Evolutionary conservation across 2,329 filamentous ascomycete species (phyloP).

Genomic region (Shiraia sp.): DNA sequence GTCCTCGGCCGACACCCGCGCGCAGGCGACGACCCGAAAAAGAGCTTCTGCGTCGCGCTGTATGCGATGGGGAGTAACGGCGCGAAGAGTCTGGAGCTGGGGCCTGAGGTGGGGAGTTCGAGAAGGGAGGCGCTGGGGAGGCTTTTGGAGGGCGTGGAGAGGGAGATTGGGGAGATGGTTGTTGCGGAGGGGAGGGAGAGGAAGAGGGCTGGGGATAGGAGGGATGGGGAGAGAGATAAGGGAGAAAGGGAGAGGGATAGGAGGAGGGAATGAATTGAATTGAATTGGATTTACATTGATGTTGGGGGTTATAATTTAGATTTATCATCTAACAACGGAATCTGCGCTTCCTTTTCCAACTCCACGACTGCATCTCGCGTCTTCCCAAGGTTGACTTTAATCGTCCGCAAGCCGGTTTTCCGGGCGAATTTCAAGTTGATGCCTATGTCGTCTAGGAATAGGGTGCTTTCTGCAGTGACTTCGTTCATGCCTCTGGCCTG

Average conservation of each 20-base stretch:
- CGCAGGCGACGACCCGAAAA: neutral
- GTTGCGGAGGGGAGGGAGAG: slow-evolving; percentile 2
- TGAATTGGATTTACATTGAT: neutral
- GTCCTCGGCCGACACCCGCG: slow-evolving; percentile 18
- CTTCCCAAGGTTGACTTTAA: slow-evolving; percentile 81
- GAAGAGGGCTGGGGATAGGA: slow-evolving; percentile 1
- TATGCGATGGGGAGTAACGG: slow-evolving; percentile 18
- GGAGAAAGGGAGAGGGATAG: slow-evolving; percentile 1
- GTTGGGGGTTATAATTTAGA: neutral
- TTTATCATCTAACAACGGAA: neutral
- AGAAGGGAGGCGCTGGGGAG: slow-evolving; percentile 15
- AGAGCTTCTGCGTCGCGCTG: slow-evolving; percentile 19
- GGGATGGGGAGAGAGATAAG: slow-evolving; percentile 1
- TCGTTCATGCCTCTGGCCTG: slow-evolving; percentile 56
- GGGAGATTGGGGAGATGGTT: slow-evolving; percentile 11
- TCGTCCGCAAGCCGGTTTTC: slow-evolving; percentile 74
- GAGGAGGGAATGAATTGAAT: neutral
- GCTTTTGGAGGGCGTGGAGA: slow-evolving; percentile 11
- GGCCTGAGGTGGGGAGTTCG: slow-evolving; percentile 16
- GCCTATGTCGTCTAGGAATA: slow-evolving; percentile 94
- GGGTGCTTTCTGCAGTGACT: slow-evolving; percentile 67
- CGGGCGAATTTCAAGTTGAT: slow-evolving; percentile 84
- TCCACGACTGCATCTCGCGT: slow-evolving; percentile 80
- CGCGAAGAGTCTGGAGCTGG: slow-evolving; percentile 14
- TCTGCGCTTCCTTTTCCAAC: slow-evolving; percentile 71